Evolutionary conservation across 2,329 filamentous ascomycete species (phyloP).

Genomic region (Orbilia brochopaga): DNA sequence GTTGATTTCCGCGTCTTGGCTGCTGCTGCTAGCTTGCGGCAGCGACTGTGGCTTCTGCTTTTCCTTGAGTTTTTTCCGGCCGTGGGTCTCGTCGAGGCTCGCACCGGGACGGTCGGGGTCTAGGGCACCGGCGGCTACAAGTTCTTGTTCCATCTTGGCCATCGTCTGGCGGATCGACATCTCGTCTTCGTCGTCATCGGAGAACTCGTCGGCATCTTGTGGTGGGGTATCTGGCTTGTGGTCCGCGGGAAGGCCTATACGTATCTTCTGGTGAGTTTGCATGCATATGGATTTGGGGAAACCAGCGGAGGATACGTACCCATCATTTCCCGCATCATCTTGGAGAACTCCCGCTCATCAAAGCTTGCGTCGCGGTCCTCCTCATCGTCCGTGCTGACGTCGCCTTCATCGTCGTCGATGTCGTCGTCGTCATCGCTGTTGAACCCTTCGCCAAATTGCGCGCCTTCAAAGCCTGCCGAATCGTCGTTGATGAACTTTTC

Average conservation of each 20-base stretch:
- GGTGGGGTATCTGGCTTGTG: conserved; percentile 39
- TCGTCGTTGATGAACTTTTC: conserved; percentile 83
- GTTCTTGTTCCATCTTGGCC: conserved; percentile 73
- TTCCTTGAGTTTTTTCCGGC: conserved; percentile 63
- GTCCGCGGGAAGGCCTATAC: conserved; percentile 44
- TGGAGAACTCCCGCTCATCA: conserved; percentile 81
- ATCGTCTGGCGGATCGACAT: conserved; percentile 71
- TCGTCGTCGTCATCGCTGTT: conserved; percentile 67
- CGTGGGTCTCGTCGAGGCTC: conserved; percentile 52
- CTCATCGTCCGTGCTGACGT: conserved; percentile 64
- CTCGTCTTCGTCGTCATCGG: conserved; percentile 62
- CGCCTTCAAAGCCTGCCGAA: conserved; percentile 77
- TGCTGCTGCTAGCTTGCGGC: no score
- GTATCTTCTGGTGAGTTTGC: conserved; percentile 17
- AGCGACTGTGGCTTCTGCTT: conserved; percentile 56
- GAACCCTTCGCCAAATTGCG: conserved; percentile 71
- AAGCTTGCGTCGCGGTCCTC: conserved; percentile 69
- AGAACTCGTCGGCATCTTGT: conserved; percentile 53
- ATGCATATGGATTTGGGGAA: conserved; percentile 31
- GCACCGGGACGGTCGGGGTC: conserved; percentile 55
- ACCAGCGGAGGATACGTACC: conserved; percentile 61
- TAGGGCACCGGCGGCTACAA: conserved; percentile 72
- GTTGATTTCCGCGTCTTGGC: conserved; percentile 70
- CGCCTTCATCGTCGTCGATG: conserved; percentile 61
- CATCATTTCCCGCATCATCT: conserved; percentile 93